Evolutionary conservation across 306 rosid species (phyloP), one percentile per base, ranked within the genome.

Genomic region (Inga laurina): DNA sequence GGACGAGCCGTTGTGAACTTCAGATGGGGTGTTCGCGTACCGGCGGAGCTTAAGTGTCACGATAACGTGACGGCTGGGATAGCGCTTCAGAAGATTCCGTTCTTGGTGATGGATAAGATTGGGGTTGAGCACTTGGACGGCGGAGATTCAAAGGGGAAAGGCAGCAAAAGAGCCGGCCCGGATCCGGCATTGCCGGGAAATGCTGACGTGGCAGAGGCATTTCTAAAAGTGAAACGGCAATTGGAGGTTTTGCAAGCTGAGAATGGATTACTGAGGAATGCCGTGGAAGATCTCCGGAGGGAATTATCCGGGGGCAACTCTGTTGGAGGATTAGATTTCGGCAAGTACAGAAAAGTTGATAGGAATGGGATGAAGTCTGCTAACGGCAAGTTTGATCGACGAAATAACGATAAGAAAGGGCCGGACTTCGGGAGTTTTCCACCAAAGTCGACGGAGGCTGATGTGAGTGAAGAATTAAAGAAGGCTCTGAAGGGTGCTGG

Each of bases 1-100:
- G 85, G 87, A 0, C 87, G 85, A 8, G 94, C 90, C 3, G 93
- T 83, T 64, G 87, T 96, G 79, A 92, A 82, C 32, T 88, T 90
- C 73, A 86, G 97, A 51, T 96, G 99, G 98, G 99, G 97, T 0
- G 90, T 93, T 64, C 89, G 93, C 92, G 88, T 91, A 78, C 97
- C 98, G 57, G 84, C 91, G 27, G 97, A 90, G 81, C 2, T 79
- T 61, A 89, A 86, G 85, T 82, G 68, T 57, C 22, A 66, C 0
- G 74, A 41, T 21, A 81, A 70, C 74, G 73, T 79, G 10, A 69
- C 88, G 83, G 76, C 83, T 11, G 90, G 90, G 72, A 45, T 92
- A 48, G 83, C 90, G 64, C 86, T 90, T 34, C 91, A 78, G 82
- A 88, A 87, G 75, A 85, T 90, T 77, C 98, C 99, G 75, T 90